Percentiles rank a stretch among this genome's conserved stretches.
Evolutionary conservation across 805 yeast species (phyloP).

Genomic region (Yarrowia divulgata): DNA sequence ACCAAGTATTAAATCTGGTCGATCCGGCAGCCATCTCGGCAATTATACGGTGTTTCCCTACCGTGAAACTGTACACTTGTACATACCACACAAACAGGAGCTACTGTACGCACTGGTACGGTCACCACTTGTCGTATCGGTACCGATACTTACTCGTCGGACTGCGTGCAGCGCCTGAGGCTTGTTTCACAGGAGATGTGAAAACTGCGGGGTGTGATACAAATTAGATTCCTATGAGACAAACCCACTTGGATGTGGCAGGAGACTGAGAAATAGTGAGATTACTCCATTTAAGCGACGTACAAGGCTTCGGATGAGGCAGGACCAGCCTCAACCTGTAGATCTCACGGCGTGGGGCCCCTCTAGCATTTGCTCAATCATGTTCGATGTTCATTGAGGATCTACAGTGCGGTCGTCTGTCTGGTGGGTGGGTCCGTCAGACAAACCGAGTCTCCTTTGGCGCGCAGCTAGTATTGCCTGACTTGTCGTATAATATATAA

Average conservation of each 20-base stretch:
- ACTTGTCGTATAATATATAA: constrained; percentile 13
- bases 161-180: not conserved
- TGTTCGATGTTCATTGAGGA: not conserved
- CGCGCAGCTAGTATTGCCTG: constrained; percentile 11
- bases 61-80: no score
- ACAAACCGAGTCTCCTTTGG: not conserved
- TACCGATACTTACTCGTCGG: not conserved
- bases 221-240: constrained; percentile 11
- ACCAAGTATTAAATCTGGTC: no score
- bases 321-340: not conserved
- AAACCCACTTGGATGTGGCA: constrained; percentile 5
- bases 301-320: not conserved
- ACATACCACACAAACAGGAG: no score
- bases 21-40: no score
- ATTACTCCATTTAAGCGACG: not conserved
- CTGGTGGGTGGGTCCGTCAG: not conserved
- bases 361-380: not conserved
- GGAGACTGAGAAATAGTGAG: not conserved
- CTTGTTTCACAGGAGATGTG: constrained; percentile 9
- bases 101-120: no score
- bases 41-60: no score
- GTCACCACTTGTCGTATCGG: no score
- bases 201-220: constrained; percentile 6
- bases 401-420: constrained; percentile 3
- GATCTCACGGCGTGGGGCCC: not conserved